Conservation (phyloP, 2,329 filamentous ascomycete species). For the Aspergillus sp. region DNA sequence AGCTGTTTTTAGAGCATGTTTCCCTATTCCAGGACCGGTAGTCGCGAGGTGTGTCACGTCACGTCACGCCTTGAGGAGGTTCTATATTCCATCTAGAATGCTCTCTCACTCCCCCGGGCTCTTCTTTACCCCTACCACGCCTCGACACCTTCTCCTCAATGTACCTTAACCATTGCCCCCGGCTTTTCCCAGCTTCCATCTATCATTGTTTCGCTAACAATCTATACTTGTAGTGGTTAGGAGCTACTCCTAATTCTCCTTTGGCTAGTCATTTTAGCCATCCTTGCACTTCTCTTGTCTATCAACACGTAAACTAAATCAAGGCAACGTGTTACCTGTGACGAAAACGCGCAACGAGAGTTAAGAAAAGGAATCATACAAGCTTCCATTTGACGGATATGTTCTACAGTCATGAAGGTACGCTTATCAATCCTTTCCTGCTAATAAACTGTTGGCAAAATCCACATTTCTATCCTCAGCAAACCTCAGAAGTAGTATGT, state of each 20-base stretch:
- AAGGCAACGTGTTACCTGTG: background rate
- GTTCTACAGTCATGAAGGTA: slow-evolving; percentile 97
- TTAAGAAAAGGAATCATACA: background rate
- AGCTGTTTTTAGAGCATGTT: background rate
- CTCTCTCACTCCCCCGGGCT: background rate
- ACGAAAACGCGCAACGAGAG: background rate
- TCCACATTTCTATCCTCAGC: background rate
- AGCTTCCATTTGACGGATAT: slow-evolving; percentile 51
- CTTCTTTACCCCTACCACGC: background rate
- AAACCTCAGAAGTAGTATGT: background rate
- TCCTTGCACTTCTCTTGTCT: background rate
- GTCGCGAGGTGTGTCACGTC: background rate
- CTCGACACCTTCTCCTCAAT: background rate
- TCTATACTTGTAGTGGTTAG: background rate
- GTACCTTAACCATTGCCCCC: background rate
- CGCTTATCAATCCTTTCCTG: slow-evolving; percentile 34
- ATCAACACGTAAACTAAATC: background rate
- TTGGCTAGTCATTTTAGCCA: background rate
- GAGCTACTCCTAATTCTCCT: background rate
- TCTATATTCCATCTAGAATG: background rate
- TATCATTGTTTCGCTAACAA: background rate
- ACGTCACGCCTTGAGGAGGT: background rate
- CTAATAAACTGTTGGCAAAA: background rate
- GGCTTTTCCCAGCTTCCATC: background rate
- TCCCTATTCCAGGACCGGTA: background rate